Base-by-base conservation (phyloP, 805 yeast species). In the Saccharomycopsis capsularis region DNA sequence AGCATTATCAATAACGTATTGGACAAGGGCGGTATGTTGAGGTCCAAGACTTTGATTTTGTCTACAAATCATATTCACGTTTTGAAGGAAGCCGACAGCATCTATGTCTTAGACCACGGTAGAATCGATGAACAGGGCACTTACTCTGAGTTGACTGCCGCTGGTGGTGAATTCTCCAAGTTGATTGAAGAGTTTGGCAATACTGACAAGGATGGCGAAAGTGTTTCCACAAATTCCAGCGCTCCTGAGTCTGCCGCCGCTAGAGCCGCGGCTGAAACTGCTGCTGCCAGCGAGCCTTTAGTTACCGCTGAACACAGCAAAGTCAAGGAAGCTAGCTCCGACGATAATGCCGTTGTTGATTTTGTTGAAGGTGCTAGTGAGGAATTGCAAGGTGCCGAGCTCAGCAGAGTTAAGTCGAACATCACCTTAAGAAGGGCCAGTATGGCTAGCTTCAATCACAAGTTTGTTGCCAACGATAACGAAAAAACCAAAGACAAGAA, bases 1-100 rank as follows among this genome's bases (percentile, higher is more conserved):
- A 73, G 71, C 46, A 74, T 79, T 46, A 71, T 76, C 54, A 67
- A 74, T 4, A 57, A 70, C 35, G 82, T 80, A 15, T 59, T 79
- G 16, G 67, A 70, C 32, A 60, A 57, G 38, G 52, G 53, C 5
- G 85, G 85, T 23, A 55, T 81, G 13, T 63, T 81, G 44, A 65
- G 67, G 6, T 61, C 73, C 2, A 79, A 78, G 56, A 76, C 84
- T 2, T 67, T 76, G 27, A 65, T 81, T 36, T 64, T 81, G 46
- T 72, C 83, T 3, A 81, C 87, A 1, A 81, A 81, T 59, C 70
- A 80, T 0, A 68, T 79, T 18, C 63, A 74, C 21, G 78, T 81
- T 3, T 65, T 81, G 52, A 68, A 73, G 51, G 73, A 75, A 53
- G 81, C 95, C 0, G 75, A 78, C 48, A 69, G 70, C 46, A 82